Percentiles rank a stretch among this genome's conserved stretches.
Conservation (phyloP, 345 rosid genomes). For the Luvunga scandens region DNA sequence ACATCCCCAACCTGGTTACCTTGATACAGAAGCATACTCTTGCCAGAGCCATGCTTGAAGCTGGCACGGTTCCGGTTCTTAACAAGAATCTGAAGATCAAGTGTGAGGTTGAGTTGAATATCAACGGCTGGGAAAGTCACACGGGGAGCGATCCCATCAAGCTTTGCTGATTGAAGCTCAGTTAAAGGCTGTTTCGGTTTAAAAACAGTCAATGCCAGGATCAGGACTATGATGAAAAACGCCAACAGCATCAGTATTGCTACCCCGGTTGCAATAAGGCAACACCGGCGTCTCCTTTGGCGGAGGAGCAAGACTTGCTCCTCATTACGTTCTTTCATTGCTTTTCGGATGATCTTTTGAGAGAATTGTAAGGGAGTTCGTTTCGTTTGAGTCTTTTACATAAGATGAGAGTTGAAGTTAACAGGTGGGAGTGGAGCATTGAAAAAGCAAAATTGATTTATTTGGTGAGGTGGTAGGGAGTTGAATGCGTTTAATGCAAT, state of each 20-base stretch:
- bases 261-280: conserved; percentile 17
- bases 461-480: neutral
- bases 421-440: neutral
- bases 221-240: conserved; percentile 24
- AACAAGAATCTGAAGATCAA: conserved; percentile 35
- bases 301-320: neutral
- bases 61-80: conserved; percentile 41
- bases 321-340: neutral
- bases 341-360: neutral
- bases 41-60: conserved; percentile 45
- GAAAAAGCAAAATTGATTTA: too few species aligned
- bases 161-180: conserved; percentile 31
- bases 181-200: conserved; percentile 36
- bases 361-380: neutral
- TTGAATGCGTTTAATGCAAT: conserved; percentile 15
- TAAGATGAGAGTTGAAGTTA: neutral
- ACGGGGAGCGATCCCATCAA: conserved; percentile 44
- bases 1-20: conserved; percentile 43
- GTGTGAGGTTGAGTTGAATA: conserved; percentile 45
- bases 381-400: neutral
- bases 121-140: conserved; percentile 30
- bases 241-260: conserved; percentile 24
- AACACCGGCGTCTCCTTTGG: conserved; percentile 9
- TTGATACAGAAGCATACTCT: conserved; percentile 31
- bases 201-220: conserved; percentile 45